Percentiles rank a stretch among this genome's conserved stretches.
phyloP scores from a whole-genome alignment of 257 asterid genomes.

The Ajuga chamaepitys region DNA sequence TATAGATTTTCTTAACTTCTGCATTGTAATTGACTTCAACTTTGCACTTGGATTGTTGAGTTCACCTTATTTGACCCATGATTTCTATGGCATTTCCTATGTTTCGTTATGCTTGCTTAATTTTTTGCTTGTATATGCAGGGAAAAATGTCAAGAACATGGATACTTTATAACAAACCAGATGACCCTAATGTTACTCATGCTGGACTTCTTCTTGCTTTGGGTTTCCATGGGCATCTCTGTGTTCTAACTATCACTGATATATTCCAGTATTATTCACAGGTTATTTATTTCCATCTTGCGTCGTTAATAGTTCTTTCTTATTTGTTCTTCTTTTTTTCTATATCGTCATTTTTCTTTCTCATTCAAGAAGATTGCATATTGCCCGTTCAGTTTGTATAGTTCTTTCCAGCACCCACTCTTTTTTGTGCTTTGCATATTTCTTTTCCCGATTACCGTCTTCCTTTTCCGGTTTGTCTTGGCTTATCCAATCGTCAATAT shows the following conservation, averaged over 20 bases:
- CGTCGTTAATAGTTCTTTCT: background rate
- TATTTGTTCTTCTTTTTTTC: background rate
- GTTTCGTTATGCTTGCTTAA: slow-evolving; percentile 12
- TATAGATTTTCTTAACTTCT: slow-evolving; percentile 3
- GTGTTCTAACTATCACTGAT: slow-evolving; percentile 66
- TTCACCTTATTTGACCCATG: background rate
- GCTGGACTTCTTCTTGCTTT: slow-evolving; percentile 96
- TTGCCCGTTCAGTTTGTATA: background rate
- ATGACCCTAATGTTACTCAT: slow-evolving; percentile 87
- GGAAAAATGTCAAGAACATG: slow-evolving; percentile 96
- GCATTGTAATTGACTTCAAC: background rate
- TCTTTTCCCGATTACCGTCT: no score
- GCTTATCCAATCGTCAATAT: background rate
- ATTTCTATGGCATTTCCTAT: slow-evolving; percentile 8
- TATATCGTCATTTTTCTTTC: background rate
- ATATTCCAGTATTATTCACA: slow-evolving; percentile 78
- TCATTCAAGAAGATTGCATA: slow-evolving; percentile 4
- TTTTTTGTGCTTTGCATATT: background rate
- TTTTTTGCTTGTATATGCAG: slow-evolving; percentile 32
- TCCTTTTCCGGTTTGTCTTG: background rate
- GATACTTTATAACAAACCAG: slow-evolving; percentile 93
- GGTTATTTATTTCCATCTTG: slow-evolving; percentile 33
- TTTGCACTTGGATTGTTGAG: background rate
- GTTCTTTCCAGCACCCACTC: background rate
- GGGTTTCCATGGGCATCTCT: slow-evolving; percentile 97